phyloP scores from a whole-genome alignment of 257 asterid species.

The Gardenia jasminoides region DNA sequence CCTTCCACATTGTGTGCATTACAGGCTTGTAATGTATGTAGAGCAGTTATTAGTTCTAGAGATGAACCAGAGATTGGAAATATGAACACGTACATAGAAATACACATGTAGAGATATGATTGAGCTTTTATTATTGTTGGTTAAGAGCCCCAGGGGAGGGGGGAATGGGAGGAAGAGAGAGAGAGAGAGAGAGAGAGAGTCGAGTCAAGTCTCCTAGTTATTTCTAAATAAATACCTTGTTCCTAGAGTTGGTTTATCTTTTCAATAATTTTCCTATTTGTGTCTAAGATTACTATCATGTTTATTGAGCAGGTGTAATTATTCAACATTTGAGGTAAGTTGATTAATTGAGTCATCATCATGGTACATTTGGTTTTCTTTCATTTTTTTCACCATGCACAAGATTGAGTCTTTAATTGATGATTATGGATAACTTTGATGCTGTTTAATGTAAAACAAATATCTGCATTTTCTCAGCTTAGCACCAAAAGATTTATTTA shows the following conservation, averaged over 20 bases:
- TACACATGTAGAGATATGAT: neutral
- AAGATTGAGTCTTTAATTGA: too few species aligned
- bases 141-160: neutral
- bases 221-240: neutral
- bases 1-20: neutral
- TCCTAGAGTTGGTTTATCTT: too few species aligned
- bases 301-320: neutral
- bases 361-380: neutral
- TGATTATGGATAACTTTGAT: neutral
- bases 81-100: neutral
- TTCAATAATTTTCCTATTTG: too few species aligned
- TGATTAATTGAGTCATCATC: neutral
- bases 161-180: neutral
- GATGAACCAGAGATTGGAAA: neutral
- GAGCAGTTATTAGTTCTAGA: neutral
- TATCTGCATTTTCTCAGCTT: neutral
- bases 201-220: neutral
- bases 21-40: neutral
- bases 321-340: neutral
- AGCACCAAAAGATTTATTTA: neutral
- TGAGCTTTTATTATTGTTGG: neutral
- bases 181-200: neutral
- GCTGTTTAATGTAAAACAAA: neutral
- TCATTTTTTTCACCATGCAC: neutral
- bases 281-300: too few species aligned